A percentile compares a stretch with the other conserved stretches of the same genome.
These are phyloP conservation scores for Sporothrix protearum DNA, from an alignment of 2,329 filamentous ascomycete genomes.

Conservation along the genomic window DNA sequence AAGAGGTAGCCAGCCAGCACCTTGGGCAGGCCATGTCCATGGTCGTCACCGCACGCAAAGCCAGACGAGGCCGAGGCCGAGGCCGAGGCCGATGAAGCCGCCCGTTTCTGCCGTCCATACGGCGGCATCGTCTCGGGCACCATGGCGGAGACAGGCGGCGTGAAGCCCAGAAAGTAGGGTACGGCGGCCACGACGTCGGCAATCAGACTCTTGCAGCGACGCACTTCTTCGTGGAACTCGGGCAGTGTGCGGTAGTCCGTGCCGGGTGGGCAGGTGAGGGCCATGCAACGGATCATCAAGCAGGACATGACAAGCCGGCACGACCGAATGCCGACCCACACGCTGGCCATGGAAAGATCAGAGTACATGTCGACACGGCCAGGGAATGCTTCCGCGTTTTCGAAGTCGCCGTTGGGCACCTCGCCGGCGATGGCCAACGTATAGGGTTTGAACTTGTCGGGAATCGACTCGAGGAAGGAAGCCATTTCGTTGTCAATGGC, in stretches of 20 bases:
- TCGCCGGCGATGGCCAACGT: neutral
- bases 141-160: neutral
- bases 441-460: neutral
- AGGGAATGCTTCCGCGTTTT: constrained; percentile 55
- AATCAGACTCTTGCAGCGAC: neutral
- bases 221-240: neutral
- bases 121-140: neutral
- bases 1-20: constrained; percentile 56
- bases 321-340: constrained; percentile 54
- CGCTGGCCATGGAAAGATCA: constrained; percentile 54
- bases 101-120: neutral
- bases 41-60: constrained; percentile 47
- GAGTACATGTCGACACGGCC: constrained; percentile 58
- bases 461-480: constrained; percentile 45
- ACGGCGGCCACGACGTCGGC: neutral
- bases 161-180: neutral
- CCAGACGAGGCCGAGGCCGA: constrained; percentile 31
- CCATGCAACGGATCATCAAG: constrained; percentile 55
- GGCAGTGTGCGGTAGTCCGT: neutral
- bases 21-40: constrained; percentile 42
- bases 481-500: constrained; percentile 51
- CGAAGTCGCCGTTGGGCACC: constrained; percentile 48
- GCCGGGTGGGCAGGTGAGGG: constrained; percentile 41
- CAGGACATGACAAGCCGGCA: constrained; percentile 54
- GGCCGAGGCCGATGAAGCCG: neutral